phyloP scores from a whole-genome alignment of 208 protist genomes.

The Leishmania gerbilli region DNA sequence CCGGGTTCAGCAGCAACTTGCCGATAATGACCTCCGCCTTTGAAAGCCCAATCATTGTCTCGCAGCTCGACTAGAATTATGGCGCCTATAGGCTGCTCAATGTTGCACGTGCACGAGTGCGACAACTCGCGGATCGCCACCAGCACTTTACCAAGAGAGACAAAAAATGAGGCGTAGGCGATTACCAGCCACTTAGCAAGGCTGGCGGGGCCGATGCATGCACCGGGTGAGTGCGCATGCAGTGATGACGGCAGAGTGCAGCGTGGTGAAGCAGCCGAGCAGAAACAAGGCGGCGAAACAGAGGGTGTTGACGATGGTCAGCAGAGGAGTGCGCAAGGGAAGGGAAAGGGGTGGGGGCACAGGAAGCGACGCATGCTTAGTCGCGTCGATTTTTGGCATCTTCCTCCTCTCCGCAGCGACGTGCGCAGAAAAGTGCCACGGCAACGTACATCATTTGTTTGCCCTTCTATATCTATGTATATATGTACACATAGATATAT shows the following conservation, averaged over 20 bases:
- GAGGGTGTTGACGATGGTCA: background rate
- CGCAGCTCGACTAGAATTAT: constrained; percentile 2
- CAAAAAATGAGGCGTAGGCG: background rate
- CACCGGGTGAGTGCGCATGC: background rate
- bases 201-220: background rate
- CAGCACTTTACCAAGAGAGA: background rate
- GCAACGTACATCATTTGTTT: background rate
- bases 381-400: background rate
- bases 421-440: background rate
- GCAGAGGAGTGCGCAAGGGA: background rate
- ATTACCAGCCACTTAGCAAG: background rate
- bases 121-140: background rate
- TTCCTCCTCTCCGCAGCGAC: background rate
- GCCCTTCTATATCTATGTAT: background rate
- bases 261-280: background rate
- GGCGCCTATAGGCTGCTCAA: background rate
- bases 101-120: background rate
- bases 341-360: background rate
- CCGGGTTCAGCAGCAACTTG: constrained; percentile 63
- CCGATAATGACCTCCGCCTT: constrained; percentile 61
- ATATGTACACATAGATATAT: background rate
- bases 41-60: background rate
- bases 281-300: background rate
- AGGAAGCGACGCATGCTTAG: background rate
- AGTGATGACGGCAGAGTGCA: background rate